Percentiles rank a stretch among this genome's conserved stretches.
phyloP scores from a whole-genome alignment of 768 basidiomycete genomes.

The Ramaria sp. region DNA sequence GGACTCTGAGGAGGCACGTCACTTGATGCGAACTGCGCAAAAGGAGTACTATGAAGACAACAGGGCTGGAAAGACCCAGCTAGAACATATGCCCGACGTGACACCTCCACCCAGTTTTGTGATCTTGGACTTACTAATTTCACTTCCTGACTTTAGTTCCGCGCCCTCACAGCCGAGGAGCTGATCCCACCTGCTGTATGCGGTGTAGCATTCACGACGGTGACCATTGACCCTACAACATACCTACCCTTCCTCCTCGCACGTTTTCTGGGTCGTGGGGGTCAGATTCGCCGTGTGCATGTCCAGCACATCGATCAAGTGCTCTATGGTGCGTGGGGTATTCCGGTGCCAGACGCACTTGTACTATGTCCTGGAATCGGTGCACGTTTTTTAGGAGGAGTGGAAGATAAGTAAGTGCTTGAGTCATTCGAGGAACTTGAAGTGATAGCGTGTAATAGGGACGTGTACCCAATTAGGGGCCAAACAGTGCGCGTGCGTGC shows the following conservation, averaged over 20 bases:
- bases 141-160: conserved; percentile 18
- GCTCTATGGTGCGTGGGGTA: conserved; percentile 43
- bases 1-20: not conserved
- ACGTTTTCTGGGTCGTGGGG: conserved; percentile 52
- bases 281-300: conserved; percentile 43
- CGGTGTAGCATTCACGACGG: conserved; percentile 52
- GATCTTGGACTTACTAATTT: conserved; percentile 44
- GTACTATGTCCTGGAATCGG: conserved; percentile 65
- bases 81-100: conserved; percentile 9
- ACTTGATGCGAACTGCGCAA: not conserved
- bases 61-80: not conserved
- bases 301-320: conserved; percentile 65
- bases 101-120: not conserved
- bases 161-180: conserved; percentile 27
- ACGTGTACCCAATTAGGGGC: conserved; percentile 36
- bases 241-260: conserved; percentile 57
- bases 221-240: conserved; percentile 54
- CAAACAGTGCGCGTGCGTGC: conserved; percentile 65
- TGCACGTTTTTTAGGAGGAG: conserved; percentile 38
- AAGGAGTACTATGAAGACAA: conserved; percentile 1
- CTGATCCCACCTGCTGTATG: conserved; percentile 31
- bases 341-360: conserved; percentile 36
- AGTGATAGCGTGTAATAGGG: conserved; percentile 6
- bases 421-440: not conserved
- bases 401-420: conserved; percentile 30